phyloP scores from a whole-genome alignment of 2,329 filamentous ascomycete genomes.

The Pyrenophora graminea region DNA sequence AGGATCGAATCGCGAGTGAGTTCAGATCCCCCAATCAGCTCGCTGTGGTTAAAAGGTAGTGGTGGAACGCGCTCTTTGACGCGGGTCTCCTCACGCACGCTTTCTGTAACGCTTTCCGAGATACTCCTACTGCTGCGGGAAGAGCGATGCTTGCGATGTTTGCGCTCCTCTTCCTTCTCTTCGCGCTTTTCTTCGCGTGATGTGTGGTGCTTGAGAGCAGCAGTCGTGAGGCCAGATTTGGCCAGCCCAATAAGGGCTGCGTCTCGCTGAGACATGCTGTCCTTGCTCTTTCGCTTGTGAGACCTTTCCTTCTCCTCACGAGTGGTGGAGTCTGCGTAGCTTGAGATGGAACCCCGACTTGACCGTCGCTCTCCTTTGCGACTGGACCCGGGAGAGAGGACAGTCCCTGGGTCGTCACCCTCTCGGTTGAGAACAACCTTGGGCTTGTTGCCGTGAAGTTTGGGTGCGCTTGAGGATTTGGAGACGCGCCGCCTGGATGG shows the following conservation, averaged over 20 bases:
- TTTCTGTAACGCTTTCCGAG: conserved; percentile 59
- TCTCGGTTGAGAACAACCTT: conserved; percentile 64
- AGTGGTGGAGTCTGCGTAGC: conserved; percentile 38
- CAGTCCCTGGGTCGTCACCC: conserved; percentile 62
- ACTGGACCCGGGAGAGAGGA: conserved; percentile 60
- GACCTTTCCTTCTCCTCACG: conserved; percentile 54
- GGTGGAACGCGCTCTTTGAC: conserved; percentile 65
- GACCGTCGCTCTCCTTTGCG: conserved; percentile 58
- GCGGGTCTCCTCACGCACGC: conserved; percentile 56
- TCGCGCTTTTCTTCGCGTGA: conserved; percentile 62
- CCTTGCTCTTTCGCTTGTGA: conserved; percentile 58
- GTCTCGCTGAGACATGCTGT: conserved; percentile 54
- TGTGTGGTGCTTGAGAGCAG: conserved; percentile 66
- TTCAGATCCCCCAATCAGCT: conserved; percentile 77
- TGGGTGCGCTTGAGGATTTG: conserved; percentile 65
- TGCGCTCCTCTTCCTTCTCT: conserved; percentile 48
- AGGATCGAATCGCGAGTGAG: conserved; percentile 85
- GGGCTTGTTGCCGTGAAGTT: conserved; percentile 60
- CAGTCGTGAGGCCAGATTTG: conserved; percentile 63
- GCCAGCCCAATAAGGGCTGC: conserved; percentile 59
- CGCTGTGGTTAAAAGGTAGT: conserved; percentile 81
- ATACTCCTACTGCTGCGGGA: conserved; percentile 58
- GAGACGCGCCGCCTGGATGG: conserved; percentile 59
- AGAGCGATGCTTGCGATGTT: conserved; percentile 52
- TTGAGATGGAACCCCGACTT: conserved; percentile 55